Base-by-base conservation (phyloP, 441 rosid species). In the Brassica balearica region DNA sequence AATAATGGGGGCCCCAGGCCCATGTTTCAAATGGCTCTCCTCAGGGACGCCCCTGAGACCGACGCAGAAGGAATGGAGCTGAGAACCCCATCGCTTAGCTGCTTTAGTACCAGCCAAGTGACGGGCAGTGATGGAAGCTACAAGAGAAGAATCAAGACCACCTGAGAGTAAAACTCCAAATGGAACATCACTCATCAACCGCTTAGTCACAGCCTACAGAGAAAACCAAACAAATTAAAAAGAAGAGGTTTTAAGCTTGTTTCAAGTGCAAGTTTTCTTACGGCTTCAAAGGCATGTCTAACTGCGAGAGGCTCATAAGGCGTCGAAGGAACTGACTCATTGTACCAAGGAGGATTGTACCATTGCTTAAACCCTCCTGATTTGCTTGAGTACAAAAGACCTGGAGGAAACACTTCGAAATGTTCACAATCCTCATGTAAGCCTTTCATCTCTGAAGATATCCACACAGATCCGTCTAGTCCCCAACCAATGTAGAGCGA, bases 401-500 rank as follows among this genome's bases (percentile, higher is more conserved):
- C 97, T 1, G 94, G 95, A n/a, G 97, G 98, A 77, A 94, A 94
- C 77, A 80, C 17, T 81, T 91, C 90, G 27, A 92, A 94, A 82
- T 92, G 96, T 43, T 94, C 97, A 77, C 93, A 92, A 4, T 92
- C 97, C 38, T 94, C 98, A 43, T 90, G 71, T 73, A 92, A 68
- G 8, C 92, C 97, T 75, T 92, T 94, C 82, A 94, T 69, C 74
- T 94, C 97, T 0, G 98, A 92, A 56, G 97, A 86, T 46, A 91
- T 82, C 95, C 95, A 91, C 68, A 92, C 76, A 0, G 97, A 92
- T 29, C 96, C 98, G 32, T 94, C 97, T 53, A 89, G 79, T 19
- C 97, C 95, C 97, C 98, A 94, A 41, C 97, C 98, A 15, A 94
- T 88, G 67, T 92, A 94, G 66, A 94, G 93, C 53, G 98, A 83